Evolutionary conservation across 495 filamentous ascomycete species (phyloP).

Genomic region (Lineolata rhizophorae): DNA sequence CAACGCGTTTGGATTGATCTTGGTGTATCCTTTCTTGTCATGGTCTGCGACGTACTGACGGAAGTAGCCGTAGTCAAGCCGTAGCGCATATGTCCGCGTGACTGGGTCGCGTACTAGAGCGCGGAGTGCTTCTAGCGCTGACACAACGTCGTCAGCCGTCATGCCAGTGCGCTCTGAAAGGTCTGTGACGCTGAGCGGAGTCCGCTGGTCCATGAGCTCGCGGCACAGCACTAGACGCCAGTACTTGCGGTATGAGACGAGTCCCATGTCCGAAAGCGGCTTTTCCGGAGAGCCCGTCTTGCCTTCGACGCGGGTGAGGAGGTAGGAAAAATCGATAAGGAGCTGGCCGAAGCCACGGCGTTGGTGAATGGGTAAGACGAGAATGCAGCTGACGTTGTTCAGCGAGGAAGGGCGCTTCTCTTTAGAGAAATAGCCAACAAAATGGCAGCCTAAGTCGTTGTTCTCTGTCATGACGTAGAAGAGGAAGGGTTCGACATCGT

Average conservation of each 20-base stretch:
- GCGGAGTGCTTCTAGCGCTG: constrained; percentile 70
- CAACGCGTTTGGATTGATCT: constrained; percentile 57
- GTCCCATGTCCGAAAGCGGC: constrained; percentile 89
- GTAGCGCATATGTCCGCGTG: constrained; percentile 70
- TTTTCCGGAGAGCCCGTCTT: constrained; percentile 96
- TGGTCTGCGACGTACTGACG: constrained; percentile 65
- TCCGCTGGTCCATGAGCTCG: constrained; percentile 42
- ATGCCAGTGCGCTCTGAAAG: constrained; percentile 85
- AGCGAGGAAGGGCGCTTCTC: constrained; percentile 89
- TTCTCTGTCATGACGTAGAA: constrained; percentile 98
- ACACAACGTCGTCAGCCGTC: constrained; percentile 90
- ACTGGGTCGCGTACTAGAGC: constrained; percentile 76
- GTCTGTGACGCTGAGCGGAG: constrained; percentile 41
- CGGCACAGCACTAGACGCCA: constrained; percentile 82
- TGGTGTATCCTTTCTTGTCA: constrained; percentile 70
- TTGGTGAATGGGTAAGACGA: constrained; percentile 88
- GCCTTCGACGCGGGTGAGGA: constrained; percentile 75
- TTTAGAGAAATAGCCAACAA: constrained; percentile 98
- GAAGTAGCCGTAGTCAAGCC: constrained; percentile 64
- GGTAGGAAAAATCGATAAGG: constrained; percentile 94
- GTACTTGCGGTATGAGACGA: constrained; percentile 93
- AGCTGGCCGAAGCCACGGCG: constrained; percentile 93
- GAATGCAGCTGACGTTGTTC: constrained; percentile 94
- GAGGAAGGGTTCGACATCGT: constrained; percentile 93
- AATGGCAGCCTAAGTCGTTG: constrained; percentile 83